phyloP scores from a whole-genome alignment of 768 basidiomycete species.

The Pulveroboletus sp. region DNA sequence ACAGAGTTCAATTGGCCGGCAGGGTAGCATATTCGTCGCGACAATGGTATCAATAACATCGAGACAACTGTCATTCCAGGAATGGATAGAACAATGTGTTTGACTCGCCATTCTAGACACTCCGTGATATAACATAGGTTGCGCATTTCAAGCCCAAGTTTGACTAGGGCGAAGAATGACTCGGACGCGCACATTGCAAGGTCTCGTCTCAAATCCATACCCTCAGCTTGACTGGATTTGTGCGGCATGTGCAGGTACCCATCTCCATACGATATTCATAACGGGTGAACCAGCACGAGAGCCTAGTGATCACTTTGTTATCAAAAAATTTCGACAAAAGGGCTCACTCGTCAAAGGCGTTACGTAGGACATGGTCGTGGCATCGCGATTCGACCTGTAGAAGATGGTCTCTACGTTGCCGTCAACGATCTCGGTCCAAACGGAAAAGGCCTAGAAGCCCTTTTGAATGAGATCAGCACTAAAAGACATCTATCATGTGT shows the following conservation, averaged over 20 bases:
- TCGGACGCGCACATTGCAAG: neutral
- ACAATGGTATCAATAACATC: neutral
- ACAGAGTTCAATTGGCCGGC: neutral
- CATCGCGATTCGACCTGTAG: too few relatives aligned
- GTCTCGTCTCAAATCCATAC: slow-evolving; percentile 12
- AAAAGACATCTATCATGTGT: too few relatives aligned
- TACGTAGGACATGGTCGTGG: too few relatives aligned
- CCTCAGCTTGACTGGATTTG: slow-evolving; percentile 32
- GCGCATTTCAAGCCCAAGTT: neutral
- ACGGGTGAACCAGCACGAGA: too few relatives aligned
- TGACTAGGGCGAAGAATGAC: neutral
- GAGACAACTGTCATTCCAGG: neutral
- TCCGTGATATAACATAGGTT: neutral
- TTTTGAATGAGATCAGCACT: too few relatives aligned
- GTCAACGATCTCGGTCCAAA: too few relatives aligned
- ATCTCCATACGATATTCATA: too few relatives aligned
- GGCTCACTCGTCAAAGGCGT: too few relatives aligned
- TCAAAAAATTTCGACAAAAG: too few relatives aligned
- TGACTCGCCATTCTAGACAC: neutral
- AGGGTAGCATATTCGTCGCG: neutral
- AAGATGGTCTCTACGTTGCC: too few relatives aligned
- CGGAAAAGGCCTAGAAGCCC: too few relatives aligned
- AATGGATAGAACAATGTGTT: neutral
- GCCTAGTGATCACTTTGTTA: too few relatives aligned
- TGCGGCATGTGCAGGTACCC: slow-evolving; percentile 23